A percentile compares a stretch with the other conserved stretches of the same genome.
Evolutionary conservation across 257 asterid species (phyloP).

Genomic region (Solanum ossicruentum): DNA sequence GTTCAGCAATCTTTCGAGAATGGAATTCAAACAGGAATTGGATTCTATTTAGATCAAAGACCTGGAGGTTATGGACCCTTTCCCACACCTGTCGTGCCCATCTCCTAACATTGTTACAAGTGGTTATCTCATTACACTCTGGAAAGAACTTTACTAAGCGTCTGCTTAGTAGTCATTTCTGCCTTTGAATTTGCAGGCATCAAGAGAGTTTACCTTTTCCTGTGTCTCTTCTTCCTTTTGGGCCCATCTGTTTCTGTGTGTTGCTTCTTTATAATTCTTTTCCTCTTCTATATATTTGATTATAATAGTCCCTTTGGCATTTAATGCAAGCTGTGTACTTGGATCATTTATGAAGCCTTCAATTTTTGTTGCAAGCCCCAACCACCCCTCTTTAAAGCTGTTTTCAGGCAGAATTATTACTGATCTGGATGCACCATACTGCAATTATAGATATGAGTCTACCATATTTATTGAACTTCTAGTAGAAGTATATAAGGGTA

Average conservation of each 20-base stretch:
- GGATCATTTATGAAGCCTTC: background rate
- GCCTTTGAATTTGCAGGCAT: background rate
- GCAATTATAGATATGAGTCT: background rate
- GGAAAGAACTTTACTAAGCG: background rate
- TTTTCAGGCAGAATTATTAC: background rate
- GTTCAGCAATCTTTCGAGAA: background rate
- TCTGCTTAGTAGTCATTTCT: background rate
- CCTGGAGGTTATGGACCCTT: background rate
- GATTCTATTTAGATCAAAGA: no score
- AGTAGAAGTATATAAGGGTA: background rate
- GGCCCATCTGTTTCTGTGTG: background rate
- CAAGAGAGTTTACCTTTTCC: background rate
- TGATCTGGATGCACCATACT: background rate
- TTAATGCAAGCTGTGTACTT: background rate
- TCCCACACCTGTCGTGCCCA: background rate
- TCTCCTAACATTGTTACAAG: background rate
- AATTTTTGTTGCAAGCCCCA: background rate
- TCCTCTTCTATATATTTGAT: background rate
- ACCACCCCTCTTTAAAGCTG: background rate
- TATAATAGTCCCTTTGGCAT: background rate
- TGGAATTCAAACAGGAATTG: background rate
- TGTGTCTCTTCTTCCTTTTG: background rate
- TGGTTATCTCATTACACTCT: background rate
- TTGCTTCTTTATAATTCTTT: background rate
- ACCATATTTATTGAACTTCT: background rate